Evolutionary conservation across 306 rosid species (phyloP).

Genomic region (Quercus rubra): DNA sequence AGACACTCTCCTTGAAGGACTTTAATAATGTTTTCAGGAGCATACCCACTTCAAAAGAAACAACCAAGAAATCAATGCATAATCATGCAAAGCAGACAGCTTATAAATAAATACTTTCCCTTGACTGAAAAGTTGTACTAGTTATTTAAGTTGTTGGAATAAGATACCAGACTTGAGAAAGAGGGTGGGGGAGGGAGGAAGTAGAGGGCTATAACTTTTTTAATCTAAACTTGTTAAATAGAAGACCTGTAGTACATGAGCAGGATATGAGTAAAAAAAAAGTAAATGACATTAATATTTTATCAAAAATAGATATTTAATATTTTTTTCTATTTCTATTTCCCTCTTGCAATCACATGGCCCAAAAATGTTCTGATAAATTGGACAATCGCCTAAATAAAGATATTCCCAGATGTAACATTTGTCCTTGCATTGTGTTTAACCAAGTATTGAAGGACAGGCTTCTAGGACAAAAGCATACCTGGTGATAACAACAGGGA

Average conservation of each 20-base stretch:
- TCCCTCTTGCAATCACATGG: background rate
- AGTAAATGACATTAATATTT: background rate
- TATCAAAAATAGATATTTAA: background rate
- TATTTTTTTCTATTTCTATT: background rate
- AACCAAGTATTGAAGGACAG: background rate
- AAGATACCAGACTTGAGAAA: background rate
- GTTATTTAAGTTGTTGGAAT: background rate
- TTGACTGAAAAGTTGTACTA: background rate
- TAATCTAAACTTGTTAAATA: background rate
- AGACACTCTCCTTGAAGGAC: constrained; percentile 82
- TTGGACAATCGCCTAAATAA: background rate
- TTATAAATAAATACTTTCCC: constrained; percentile 1
- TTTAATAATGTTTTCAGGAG: constrained; percentile 67
- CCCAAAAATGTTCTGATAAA: background rate
- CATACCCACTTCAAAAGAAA: constrained; percentile 63
- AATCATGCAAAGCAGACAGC: constrained; percentile 19
- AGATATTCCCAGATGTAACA: background rate
- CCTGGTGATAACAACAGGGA: constrained; percentile 97
- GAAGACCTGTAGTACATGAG: background rate
- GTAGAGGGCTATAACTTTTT: background rate
- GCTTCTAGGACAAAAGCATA: constrained; percentile 12
- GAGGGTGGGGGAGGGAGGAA: too few species aligned
- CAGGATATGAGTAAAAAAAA: background rate
- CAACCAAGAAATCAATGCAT: constrained; percentile 3
- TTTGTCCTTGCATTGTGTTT: background rate